Evolutionary conservation across 495 filamentous ascomycete genomes (phyloP), one percentile per base, ranked within the genome.

Genomic region (Aspergillus cavernicola): DNA sequence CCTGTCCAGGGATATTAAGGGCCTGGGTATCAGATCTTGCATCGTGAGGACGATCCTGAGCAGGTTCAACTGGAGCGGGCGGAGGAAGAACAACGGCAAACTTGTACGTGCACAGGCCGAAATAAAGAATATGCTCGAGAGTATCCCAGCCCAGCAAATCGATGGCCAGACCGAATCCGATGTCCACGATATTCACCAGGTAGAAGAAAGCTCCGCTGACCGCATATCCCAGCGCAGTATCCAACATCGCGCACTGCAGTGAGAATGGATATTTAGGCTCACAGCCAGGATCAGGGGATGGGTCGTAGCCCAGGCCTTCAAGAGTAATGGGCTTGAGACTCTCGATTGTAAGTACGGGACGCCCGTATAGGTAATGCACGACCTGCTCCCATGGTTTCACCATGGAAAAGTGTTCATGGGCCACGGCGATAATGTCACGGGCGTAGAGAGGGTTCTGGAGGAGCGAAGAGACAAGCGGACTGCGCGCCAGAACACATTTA

Each of bases 211-310:
- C 64, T 0, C 68, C 68, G 1, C 60, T 57, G 0, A 60, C 47
- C 10, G 62, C 67, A 53, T 72, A 71, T 50, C 59, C 67, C 9
- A 70, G 26, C 10, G 65, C 61, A 24, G 69, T 55, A 26, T 68
- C 66, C 1, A 60, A 50, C 55, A 57, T 61, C n/a, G 63, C 59
- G 9, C 26, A 35, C 13, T 50, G 56, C 12, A 66, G 9, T 4
- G 45, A 42, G 45, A 62, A 65, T 0, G 53, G 38, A 31, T 50
- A 46, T 1, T 18, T 5, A 11, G 32, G 10, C 9, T 22, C n/a
- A 20, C 8, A 39, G 9, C 43, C n/a, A 37, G 38, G 16, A 40
- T 50, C 18, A 4, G 31, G 28, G 11, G 8, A 16, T 0, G 42
- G 42, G n/a, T 39, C 33, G 24, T 60, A 60, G 19, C 63, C 66